Conservation (phyloP, 108 stramenopile genomes). For the Asterionellopsis glacialis region DNA sequence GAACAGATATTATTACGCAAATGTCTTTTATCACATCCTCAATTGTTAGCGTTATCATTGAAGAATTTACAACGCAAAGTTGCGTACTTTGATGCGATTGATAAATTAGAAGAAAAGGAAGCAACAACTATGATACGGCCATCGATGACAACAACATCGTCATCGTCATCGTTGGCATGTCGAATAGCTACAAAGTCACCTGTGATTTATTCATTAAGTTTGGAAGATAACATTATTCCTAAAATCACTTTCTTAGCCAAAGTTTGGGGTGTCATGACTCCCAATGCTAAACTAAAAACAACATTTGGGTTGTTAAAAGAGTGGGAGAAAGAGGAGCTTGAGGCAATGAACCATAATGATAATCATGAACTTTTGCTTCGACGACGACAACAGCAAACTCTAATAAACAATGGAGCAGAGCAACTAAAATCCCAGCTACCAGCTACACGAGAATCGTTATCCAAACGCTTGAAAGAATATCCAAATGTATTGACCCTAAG, state of each 20-base stretch:
- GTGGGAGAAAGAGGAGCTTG: background rate
- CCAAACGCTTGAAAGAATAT: constrained; percentile 42
- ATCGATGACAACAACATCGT: background rate
- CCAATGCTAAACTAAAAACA: background rate
- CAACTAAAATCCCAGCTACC: background rate
- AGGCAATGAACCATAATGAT: background rate
- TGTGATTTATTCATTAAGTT: constrained; percentile 63
- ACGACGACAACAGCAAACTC: too few relatives aligned
- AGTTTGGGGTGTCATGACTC: constrained; percentile 40
- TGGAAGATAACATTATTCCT: constrained; percentile 56
- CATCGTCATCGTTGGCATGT: constrained; percentile 21
- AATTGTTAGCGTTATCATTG: constrained; percentile 55
- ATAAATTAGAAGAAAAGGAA: constrained; percentile 1
- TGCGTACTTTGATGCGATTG: constrained; percentile 57
- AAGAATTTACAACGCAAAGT: constrained; percentile 54
- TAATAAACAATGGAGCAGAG: background rate
- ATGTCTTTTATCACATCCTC: constrained; percentile 63
- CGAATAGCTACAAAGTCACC: constrained; percentile 44
- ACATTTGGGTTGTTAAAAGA: too few relatives aligned
- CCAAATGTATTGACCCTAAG: constrained; percentile 73
- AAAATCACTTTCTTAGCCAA: constrained; percentile 54
- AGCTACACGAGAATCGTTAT: background rate
- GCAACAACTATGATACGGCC: background rate
- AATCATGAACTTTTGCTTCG: too few relatives aligned
- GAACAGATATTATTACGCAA: constrained; percentile 22